phyloP scores from a whole-genome alignment of 1,139 yeast genomes.

The Zygoascus meyerae region DNA sequence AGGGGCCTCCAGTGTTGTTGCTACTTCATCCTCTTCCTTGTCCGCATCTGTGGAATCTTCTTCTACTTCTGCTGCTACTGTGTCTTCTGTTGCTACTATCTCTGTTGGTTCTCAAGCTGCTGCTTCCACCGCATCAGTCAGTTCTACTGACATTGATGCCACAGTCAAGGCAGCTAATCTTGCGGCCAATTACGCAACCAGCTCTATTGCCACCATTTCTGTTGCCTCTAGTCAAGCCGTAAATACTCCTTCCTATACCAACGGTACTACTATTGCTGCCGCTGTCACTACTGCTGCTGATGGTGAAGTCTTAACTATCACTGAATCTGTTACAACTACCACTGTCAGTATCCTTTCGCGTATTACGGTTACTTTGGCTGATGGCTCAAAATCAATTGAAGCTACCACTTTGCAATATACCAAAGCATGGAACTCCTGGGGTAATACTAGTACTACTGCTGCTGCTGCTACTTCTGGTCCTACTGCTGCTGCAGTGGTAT shows the following conservation, averaged over 20 bases:
- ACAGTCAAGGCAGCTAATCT: background rate
- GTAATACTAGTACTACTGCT: background rate
- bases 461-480: background rate
- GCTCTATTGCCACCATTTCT: conserved; percentile 2
- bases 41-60: conserved; percentile 9
- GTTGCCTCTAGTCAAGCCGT: conserved; percentile 1
- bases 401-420: background rate
- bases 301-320: background rate
- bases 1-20: conserved; percentile 12
- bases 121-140: conserved; percentile 10
- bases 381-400: background rate
- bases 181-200: too few relatives aligned
- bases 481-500: conserved; percentile 2
- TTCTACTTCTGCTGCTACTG: conserved; percentile 17
- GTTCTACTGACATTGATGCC: conserved; percentile 1
- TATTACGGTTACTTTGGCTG: background rate
- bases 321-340: conserved; percentile 1
- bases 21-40: conserved; percentile 11
- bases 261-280: background rate
- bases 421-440: conserved; percentile 1
- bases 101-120: conserved; percentile 14
- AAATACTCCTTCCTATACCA: background rate
- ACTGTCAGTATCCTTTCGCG: background rate
- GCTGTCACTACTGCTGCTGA: conserved; percentile 1
- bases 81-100: conserved; percentile 16